A percentile compares a stretch with the other conserved stretches of the same genome.
These are phyloP conservation scores for Dryadomyces quercus-mongolicae DNA, from an alignment of 2,329 filamentous ascomycete genomes.

Conservation along the genomic window DNA sequence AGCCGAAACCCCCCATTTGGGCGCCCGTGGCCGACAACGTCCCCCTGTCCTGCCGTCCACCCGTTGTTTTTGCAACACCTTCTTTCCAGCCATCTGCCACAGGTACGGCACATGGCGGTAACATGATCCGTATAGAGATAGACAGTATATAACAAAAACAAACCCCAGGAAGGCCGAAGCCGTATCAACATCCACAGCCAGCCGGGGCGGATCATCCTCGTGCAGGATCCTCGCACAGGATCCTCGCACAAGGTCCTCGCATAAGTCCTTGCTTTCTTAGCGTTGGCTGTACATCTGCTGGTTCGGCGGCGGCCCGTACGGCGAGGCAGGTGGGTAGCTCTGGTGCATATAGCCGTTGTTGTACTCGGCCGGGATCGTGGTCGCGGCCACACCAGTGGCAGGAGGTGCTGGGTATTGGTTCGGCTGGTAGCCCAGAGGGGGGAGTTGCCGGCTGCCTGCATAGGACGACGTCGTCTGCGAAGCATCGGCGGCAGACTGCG, in stretches of 20 bases:
- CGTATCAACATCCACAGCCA: not conserved
- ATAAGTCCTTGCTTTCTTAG: not conserved
- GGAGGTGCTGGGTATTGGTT: conserved; percentile 55
- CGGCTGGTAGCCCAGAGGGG: conserved; percentile 63
- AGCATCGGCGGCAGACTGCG: conserved; percentile 35
- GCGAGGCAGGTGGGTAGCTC: conserved; percentile 45
- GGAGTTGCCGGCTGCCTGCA: conserved; percentile 52
- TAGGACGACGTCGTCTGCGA: conserved; percentile 44
- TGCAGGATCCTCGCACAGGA: too few species aligned
- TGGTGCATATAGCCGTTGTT: conserved; percentile 40
- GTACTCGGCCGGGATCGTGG: conserved; percentile 45
- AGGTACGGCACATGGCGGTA: not conserved
- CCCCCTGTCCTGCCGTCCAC: not conserved
- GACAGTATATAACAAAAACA: not conserved
- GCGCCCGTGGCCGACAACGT: too few species aligned
- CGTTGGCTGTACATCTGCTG: conserved; percentile 48
- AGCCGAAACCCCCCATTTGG: too few species aligned
- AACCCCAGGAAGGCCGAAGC: not conserved
- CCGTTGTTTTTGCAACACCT: not conserved
- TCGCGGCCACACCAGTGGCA: conserved; percentile 38
- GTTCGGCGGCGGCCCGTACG: conserved; percentile 42
- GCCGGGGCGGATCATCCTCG: not conserved
- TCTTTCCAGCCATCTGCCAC: not conserved
- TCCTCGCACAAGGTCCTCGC: not conserved
- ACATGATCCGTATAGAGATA: not conserved